phyloP scores from a whole-genome alignment of 768 basidiomycete genomes.

The Russula ochroleuca region DNA sequence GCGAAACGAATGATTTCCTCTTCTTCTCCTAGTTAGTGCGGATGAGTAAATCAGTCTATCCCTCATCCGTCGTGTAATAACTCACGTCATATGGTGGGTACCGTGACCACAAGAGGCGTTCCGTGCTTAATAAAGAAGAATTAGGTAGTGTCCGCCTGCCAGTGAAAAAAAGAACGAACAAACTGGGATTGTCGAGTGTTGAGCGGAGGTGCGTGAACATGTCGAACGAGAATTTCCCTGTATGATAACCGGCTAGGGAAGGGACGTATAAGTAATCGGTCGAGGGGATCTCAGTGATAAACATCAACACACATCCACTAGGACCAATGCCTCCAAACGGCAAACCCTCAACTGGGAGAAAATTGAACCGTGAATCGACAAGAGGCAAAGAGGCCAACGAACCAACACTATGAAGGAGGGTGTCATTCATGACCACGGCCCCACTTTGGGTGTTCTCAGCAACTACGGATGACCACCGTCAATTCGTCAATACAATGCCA shows the following conservation, averaged over 20 bases:
- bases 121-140: slow-evolving; percentile 30
- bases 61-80: not conserved
- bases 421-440: slow-evolving; percentile 64
- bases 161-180: slow-evolving; percentile 30
- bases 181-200: slow-evolving; percentile 44
- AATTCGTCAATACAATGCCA: not conserved
- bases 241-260: slow-evolving; percentile 58
- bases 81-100: slow-evolving; percentile 41
- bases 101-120: slow-evolving; percentile 34
- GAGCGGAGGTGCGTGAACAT: slow-evolving; percentile 71
- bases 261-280: not conserved
- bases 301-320: slow-evolving; percentile 61
- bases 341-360: slow-evolving; percentile 48
- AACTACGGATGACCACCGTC: slow-evolving; percentile 39
- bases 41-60: not conserved
- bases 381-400: slow-evolving; percentile 26
- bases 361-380: not conserved
- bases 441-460: slow-evolving; percentile 70
- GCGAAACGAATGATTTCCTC: slow-evolving; percentile 30
- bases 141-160: not conserved
- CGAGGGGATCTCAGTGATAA: not conserved
- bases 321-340: slow-evolving; percentile 73
- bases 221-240: slow-evolving; percentile 72
- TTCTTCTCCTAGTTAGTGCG: slow-evolving; percentile 27
- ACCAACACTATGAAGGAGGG: slow-evolving; percentile 57